A percentile compares a stretch with the other conserved stretches of the same genome.
Conservation (phyloP, 2,329 filamentous ascomycete genomes). For the Tricladium varicosporioides region DNA sequence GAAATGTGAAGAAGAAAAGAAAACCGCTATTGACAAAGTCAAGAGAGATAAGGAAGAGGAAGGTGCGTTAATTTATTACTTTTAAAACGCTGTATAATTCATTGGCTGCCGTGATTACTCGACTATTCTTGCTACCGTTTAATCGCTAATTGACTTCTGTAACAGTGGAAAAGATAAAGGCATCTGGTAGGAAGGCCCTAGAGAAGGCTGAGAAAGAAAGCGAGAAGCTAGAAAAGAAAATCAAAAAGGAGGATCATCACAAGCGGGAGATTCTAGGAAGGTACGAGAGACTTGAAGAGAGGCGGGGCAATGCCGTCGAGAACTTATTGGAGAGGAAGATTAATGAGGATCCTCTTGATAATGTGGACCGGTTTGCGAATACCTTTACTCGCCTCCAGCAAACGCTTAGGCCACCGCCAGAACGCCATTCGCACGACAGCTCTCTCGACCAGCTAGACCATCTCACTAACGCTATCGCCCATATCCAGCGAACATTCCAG, state of each 20-base stretch:
- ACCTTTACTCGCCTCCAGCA: not conserved
- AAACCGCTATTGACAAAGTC: not conserved
- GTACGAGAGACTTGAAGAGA: not conserved
- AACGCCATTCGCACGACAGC: not conserved
- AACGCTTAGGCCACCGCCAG: not conserved
- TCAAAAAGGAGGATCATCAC: not conserved
- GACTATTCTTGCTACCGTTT: too few species aligned
- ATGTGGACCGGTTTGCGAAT: not conserved
- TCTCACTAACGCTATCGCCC: too few species aligned
- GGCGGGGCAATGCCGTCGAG: not conserved
- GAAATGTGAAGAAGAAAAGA: not conserved
- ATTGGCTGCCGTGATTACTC: too few species aligned
- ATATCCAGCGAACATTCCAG: too few species aligned
- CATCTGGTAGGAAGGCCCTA: not conserved
- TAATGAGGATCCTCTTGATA: not conserved
- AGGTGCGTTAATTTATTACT: not conserved
- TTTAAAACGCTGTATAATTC: too few species aligned
- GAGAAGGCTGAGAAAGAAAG: not conserved
- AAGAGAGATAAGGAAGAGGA: not conserved
- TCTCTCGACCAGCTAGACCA: too few species aligned
- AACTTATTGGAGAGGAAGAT: not conserved
- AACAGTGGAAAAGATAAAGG: not conserved
- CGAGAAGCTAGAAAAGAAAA: not conserved
- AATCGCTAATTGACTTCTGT: too few species aligned
- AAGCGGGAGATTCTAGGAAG: not conserved